Evolutionary conservation across 371 early-diverging fungal genomes (phyloP), one percentile per base, ranked within the genome.

Genomic region (Apophysomyces ossiformis): DNA sequence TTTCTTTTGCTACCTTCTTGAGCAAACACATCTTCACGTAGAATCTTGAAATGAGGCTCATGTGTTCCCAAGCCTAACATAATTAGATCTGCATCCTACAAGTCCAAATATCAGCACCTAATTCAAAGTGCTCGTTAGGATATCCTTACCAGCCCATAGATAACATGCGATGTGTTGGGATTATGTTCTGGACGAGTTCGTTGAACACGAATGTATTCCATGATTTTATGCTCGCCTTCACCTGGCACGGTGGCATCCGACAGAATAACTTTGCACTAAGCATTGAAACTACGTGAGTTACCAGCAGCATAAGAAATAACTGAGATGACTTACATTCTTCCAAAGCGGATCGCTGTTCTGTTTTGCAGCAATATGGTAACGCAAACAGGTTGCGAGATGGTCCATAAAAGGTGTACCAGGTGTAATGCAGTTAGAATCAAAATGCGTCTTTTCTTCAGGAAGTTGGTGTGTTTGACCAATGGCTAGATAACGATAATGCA

Each of bases 181-280:
- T 97, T 87, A 70, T 96, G 90, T 44, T 89, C 89, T 6, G 92
- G 86, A 57, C 83, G 82, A 46, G 81, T 73, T 61, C 97, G 86
- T 69, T 95, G 94, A 4, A 88, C 85, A 37, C 99, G 91, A 69
- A 99, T 95, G 70, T 91, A 99, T 77, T 95, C 95, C 96, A 99
- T 98, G 70, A 99, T 97, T 79, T 99, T 99, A 78, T 99, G 99
- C 80, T 99, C 99, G 69, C 99, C 99, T 87, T 99, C 99, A 68
- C 99, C 99, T 15, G 99, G 98, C 6, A 98, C 98, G 37, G 93
- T 93, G 45, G 95, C 95, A 70, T 96, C 98, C 4, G 97, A 96
- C 32, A 99, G 85, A 62, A 99, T 92, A 15, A 98, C 91, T 74
- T 95, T 93, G 18, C 94, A 73, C 90, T 92, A 74, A 4, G 47